Base-by-base conservation (phyloP, 352 stramenopile species). In the Albugo laibachii region DNA sequence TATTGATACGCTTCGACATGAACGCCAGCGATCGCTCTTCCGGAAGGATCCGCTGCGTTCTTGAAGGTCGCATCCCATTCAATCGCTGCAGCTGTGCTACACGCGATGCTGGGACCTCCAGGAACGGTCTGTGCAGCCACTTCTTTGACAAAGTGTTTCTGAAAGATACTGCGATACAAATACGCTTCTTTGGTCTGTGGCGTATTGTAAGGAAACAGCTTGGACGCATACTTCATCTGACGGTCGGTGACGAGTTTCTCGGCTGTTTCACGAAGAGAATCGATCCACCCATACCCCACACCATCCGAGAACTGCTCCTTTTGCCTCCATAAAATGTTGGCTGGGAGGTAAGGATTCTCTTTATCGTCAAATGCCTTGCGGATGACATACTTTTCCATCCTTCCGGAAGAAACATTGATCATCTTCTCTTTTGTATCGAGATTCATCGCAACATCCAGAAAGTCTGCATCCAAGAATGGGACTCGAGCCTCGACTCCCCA, bases 241-340 rank as follows among this genome's bases (percentile, higher is more conserved):
- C 95, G 83, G 62, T 97, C 93, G n/a, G 83, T 84, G 48, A 97
- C 85, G 41, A 94, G 79, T 16, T 73, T 69, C 49, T 98, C 93
- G 19, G 93, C 92, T 65, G 94, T 76, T 48, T 97, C 94, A 58
- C 94, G 93, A 18, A 99, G 75, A 57, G 80, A 80, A 61, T 99
- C 95, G 54, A 99, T 97, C 95, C 95, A 99, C 50, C 92, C 92
- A 62, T 99, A 98, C 49, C 95, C 95, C 14, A 99, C 95, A 55
- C 95, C 95, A 58, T 99, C 95, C 73, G 87, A 97, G 59, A 99
- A 98, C 75, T 99, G 95, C 70, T 99, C 95, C 72, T 99, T 99
- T 72, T 99, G 95, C 56, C 95, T 87, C 94, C 95, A 99, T 51
- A 99, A 73, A 55, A 99, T 98, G 47, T 97, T 74, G 36, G 94